phyloP scores from a whole-genome alignment of 345 rosid genomes.

The Psidium guajava region DNA sequence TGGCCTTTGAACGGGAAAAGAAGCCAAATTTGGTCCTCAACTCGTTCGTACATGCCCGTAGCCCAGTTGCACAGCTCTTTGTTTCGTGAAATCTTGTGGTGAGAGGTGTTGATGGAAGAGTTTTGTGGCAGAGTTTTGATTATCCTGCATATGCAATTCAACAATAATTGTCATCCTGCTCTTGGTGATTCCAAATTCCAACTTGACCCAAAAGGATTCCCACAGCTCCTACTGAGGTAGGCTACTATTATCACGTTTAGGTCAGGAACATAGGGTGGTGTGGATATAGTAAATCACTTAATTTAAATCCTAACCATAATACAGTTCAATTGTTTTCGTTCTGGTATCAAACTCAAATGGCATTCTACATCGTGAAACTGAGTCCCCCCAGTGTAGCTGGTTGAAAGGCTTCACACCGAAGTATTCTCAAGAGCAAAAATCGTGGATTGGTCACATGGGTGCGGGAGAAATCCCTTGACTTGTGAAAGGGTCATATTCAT shows the following conservation, averaged over 20 bases:
- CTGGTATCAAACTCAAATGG: slow-evolving; percentile 16
- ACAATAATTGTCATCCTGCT: slow-evolving; percentile 21
- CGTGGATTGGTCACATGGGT: slow-evolving; percentile 24
- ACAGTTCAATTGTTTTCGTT: slow-evolving; percentile 7
- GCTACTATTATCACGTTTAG: background rate
- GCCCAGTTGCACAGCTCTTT: too few species aligned
- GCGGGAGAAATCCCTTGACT: slow-evolving; percentile 16
- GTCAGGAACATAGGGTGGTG: too few species aligned
- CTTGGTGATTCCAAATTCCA: slow-evolving; percentile 10
- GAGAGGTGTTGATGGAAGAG: too few species aligned
- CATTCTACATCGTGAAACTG: slow-evolving; percentile 8
- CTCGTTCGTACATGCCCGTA: too few species aligned
- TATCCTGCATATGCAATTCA: slow-evolving; percentile 12
- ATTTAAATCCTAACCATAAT: too few species aligned
- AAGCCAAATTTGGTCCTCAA: too few species aligned
- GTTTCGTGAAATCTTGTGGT: too few species aligned
- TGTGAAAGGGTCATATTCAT: slow-evolving; percentile 22
- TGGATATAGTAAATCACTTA: too few species aligned
- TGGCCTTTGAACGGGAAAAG: too few species aligned
- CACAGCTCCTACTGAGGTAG: slow-evolving; percentile 11
- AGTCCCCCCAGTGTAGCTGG: slow-evolving; percentile 17
- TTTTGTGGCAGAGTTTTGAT: slow-evolving; percentile 47
- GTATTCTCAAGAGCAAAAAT: slow-evolving; percentile 12
- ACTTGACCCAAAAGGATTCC: slow-evolving; percentile 19
- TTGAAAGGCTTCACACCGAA: slow-evolving; percentile 29